Percentiles rank a stretch among this genome's conserved stretches.
These are phyloP conservation scores for Diaporthe sp. DNA, from an alignment of 2,329 filamentous ascomycete species.

Conservation along the genomic window DNA sequence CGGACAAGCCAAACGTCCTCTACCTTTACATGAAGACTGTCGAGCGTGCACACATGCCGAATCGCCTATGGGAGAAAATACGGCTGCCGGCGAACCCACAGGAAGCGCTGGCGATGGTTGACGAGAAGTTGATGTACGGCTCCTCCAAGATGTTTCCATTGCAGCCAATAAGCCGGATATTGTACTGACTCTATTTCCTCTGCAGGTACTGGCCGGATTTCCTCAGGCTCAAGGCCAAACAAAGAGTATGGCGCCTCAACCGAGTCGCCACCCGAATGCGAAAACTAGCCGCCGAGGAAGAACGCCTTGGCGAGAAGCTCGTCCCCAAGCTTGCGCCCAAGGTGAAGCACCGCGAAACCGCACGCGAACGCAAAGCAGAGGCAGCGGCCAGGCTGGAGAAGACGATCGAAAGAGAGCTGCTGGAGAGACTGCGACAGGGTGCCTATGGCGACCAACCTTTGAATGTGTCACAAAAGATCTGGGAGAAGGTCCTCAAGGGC, in stretches of 20 bases:
- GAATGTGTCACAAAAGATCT: constrained; percentile 94
- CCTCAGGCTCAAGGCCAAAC: constrained; percentile 94
- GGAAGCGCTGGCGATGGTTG: constrained; percentile 88
- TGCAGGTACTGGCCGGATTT: constrained; percentile 82
- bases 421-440: constrained; percentile 90
- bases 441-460: constrained; percentile 95
- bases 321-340: constrained; percentile 94
- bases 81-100: constrained; percentile 91
- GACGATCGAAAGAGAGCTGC: constrained; percentile 93
- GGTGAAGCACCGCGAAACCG: constrained; percentile 80
- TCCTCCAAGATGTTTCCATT: neutral
- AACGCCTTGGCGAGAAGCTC: constrained; percentile 86
- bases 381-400: constrained; percentile 93
- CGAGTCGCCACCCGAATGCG: constrained; percentile 89
- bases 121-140: constrained; percentile 83
- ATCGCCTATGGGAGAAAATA: constrained; percentile 94
- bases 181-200: neutral
- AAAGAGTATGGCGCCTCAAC: constrained; percentile 89
- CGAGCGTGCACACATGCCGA: constrained; percentile 88
- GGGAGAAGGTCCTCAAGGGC: constrained; percentile 95
- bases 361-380: constrained; percentile 77
- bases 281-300: constrained; percentile 88
- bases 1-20: constrained; percentile 62
- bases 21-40: constrained; percentile 98
- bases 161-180: neutral